These are phyloP conservation scores for Xylariaceae sp. DNA, from an alignment of 2,329 filamentous ascomycete genomes.

Conservation along the genomic window DNA sequence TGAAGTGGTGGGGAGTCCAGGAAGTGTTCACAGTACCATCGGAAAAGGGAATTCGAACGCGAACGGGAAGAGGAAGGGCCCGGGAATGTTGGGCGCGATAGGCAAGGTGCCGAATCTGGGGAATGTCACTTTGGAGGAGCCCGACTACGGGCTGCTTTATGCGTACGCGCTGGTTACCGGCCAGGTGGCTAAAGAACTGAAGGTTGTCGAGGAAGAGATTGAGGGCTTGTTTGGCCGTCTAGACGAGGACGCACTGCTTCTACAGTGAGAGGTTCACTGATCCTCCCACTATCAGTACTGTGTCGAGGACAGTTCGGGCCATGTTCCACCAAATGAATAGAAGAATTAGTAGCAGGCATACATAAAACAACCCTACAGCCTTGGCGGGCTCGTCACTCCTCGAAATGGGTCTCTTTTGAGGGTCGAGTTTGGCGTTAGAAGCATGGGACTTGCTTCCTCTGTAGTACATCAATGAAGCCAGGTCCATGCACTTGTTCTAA, in stretches of 20 bases:
- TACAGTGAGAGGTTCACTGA: slow-evolving; percentile 47
- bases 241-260: slow-evolving; percentile 53
- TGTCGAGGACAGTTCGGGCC: too few relatives aligned
- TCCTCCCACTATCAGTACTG: too few relatives aligned
- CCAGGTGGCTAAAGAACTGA: slow-evolving; percentile 62
- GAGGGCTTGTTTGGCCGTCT: slow-evolving; percentile 61
- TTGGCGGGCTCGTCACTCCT: too few relatives aligned
- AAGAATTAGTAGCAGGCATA: too few relatives aligned
- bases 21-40: background rate
- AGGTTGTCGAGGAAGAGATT: slow-evolving; percentile 56
- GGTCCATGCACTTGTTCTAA: too few relatives aligned
- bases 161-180: slow-evolving; percentile 74
- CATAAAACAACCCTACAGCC: too few relatives aligned
- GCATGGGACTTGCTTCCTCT: too few relatives aligned
- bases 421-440: too few relatives aligned
- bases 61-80: background rate
- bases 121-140: slow-evolving; percentile 54
- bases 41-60: slow-evolving; percentile 12
- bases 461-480: too few relatives aligned
- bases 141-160: slow-evolving; percentile 88
- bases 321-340: too few relatives aligned
- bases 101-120: slow-evolving; percentile 23
- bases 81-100: slow-evolving; percentile 13
- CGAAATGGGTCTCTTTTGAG: too few relatives aligned
- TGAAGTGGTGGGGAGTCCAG: slow-evolving; percentile 28